A percentile compares a stretch with the other conserved stretches of the same genome.
Conservation (phyloP, 23 red algal species). For the Gracilaria domingensis region DNA sequence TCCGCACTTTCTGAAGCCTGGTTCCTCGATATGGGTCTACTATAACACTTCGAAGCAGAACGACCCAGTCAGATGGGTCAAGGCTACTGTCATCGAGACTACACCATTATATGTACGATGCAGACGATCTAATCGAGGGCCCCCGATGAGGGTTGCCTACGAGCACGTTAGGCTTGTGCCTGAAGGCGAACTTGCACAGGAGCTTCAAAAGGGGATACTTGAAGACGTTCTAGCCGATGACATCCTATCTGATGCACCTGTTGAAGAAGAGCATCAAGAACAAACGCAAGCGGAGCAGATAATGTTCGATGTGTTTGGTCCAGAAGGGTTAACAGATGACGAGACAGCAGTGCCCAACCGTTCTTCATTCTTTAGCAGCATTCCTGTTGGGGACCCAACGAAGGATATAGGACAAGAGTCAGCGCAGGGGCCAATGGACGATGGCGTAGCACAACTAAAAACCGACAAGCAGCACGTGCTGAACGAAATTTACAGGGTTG, state of each 20-base stretch:
- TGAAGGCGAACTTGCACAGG: conserved; percentile 2
- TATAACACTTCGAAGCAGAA: conserved; percentile 42
- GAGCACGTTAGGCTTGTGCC: conserved; percentile 20
- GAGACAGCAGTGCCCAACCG: not conserved
- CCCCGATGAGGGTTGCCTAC: conserved; percentile 37
- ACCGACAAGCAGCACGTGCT: not conserved
- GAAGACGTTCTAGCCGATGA: conserved; percentile 36
- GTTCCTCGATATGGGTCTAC: conserved; percentile 9
- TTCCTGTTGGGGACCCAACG: conserved; percentile 7
- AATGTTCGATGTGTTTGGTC: conserved; percentile 51
- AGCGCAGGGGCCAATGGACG: not conserved
- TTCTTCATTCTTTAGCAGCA: conserved; percentile 19
- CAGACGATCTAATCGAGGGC: not conserved
- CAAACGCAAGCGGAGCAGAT: conserved; percentile 18
- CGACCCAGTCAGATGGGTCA: conserved; percentile 12
- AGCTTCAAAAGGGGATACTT: conserved; percentile 1
- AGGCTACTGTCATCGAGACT: conserved; percentile 12
- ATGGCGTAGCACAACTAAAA: not conserved
- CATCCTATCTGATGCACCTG: not conserved
- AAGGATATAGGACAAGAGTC: conserved; percentile 17
- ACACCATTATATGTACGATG: conserved; percentile 34
- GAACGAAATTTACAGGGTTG: conserved; percentile 17
- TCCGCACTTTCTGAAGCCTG: not conserved
- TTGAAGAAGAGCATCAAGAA: not conserved
- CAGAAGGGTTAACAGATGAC: not conserved